Evolutionary conservation across 78 protist genomes (phyloP), one percentile per base, ranked within the genome.

Genomic region (Guillardia theta): DNA sequence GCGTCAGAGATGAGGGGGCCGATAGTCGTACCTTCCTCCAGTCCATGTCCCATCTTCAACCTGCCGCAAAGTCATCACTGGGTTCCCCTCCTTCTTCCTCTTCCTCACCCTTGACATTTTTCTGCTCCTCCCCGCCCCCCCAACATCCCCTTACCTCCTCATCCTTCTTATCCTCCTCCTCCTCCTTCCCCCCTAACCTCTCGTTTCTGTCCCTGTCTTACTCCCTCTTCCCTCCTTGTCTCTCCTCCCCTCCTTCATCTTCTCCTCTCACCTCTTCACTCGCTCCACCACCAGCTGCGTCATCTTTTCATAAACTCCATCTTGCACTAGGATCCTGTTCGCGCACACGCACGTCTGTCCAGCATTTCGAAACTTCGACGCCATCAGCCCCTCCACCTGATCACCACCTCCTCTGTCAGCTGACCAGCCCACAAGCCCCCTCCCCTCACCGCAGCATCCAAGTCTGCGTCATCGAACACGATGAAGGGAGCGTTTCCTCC

Each of bases 301-400:
- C 4, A 58, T 27, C 70, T 58, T 30, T 24, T 58, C 70, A 30
- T 58, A 58, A 24, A 58, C 70, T 8, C 39, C 21, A 6, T 58
- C 70, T 30, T 58, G 70, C 2, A 58, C 70, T 8, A 58, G 70
- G 27, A 58, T 27, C 83, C 83, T 70, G 88, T 95, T 95, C 50
- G 96, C 94, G 41, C 95, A 77, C 45, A 95, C 93, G 70, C 96
- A 95, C 21, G 96, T 95, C 96, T 95, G 96, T 0, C 96, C 96
- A 10, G 93, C 41, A 50, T 95, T 95, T n/a, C 96, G 77, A 54
- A 95, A 95, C 88, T 95, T 95, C 92, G 53, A 62, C 1, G 94
- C 94, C 0, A 95, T 76, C 83, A 53, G 62, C 62, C 62, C 62
- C 62, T 53, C 62, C 62, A 18, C 62, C n/a, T n/a, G n/a, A n/a